Conservation (phyloP, 2,329 filamentous ascomycete genomes). For the Leptographium flavum region DNA sequence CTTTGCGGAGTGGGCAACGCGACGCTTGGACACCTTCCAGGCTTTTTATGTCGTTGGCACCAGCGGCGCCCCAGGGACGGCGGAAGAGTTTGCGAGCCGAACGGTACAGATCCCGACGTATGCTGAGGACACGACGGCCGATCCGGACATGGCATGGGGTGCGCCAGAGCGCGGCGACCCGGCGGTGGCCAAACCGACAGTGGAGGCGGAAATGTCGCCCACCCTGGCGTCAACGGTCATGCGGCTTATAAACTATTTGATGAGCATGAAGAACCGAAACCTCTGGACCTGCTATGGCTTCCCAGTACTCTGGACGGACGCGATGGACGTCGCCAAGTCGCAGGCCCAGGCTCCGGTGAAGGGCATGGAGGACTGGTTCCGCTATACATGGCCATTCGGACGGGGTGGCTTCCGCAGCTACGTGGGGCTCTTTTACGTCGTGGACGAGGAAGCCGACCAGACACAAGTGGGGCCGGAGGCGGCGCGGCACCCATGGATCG, state of each 20-base stretch:
- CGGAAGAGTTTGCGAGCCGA: slow-evolving; percentile 15
- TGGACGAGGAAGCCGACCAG: slow-evolving; percentile 15
- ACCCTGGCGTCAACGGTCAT: too few species aligned
- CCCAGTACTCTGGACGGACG: slow-evolving; percentile 24
- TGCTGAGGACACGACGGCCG: slow-evolving; percentile 17
- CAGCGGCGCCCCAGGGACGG: neutral
- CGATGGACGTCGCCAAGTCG: slow-evolving; percentile 23
- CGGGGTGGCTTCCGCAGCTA: slow-evolving; percentile 20
- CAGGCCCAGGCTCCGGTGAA: slow-evolving; percentile 15
- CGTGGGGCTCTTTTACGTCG: slow-evolving; percentile 36
- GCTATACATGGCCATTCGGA: slow-evolving; percentile 14
- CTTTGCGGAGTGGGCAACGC: slow-evolving; percentile 44
- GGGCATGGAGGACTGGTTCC: slow-evolving; percentile 23
- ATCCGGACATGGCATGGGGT: slow-evolving; percentile 19
- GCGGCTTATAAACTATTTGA: neutral
- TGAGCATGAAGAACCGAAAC: neutral
- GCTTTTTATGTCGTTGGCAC: neutral
- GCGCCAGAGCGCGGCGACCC: neutral
- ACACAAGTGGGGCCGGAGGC: slow-evolving; percentile 14
- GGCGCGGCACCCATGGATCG: slow-evolving; percentile 35
- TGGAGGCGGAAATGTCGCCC: too few species aligned
- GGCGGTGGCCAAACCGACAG: neutral
- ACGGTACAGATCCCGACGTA: slow-evolving; percentile 23
- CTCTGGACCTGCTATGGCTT: slow-evolving; percentile 15
- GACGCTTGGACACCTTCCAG: slow-evolving; percentile 24